These are phyloP conservation scores for Zangia roseola DNA, from an alignment of 768 basidiomycete genomes.

Conservation along the genomic window DNA sequence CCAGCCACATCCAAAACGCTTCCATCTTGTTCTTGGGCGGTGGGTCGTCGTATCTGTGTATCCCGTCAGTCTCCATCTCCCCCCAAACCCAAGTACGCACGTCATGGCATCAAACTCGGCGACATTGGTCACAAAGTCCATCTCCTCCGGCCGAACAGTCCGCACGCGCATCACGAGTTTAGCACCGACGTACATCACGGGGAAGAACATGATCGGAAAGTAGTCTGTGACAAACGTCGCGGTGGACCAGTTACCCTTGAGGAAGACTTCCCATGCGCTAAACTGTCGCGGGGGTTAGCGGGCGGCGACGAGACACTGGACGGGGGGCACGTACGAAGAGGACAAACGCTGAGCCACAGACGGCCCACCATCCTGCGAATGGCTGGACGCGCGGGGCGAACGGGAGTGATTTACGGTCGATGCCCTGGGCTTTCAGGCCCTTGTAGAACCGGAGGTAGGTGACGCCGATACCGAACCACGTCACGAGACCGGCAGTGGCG, in stretches of 20 bases:
- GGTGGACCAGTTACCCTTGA: conserved; percentile 37
- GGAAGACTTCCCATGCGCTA: conserved; percentile 42
- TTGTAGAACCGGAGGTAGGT: conserved; percentile 47
- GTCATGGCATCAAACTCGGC: conserved; percentile 30
- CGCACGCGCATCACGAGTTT: conserved; percentile 16
- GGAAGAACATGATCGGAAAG: conserved; percentile 43
- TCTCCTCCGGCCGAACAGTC: conserved; percentile 10
- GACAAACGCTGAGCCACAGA: conserved; percentile 26
- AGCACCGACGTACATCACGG: conserved; percentile 40
- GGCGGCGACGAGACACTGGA: too few species aligned
- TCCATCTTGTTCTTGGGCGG: conserved; percentile 25
- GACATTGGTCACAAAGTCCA: conserved; percentile 27
- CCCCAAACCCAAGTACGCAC: conserved; percentile 6
- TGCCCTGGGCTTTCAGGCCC: conserved; percentile 50
- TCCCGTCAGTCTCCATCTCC: not conserved
- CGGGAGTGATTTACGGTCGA: conserved; percentile 47
- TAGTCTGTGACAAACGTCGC: conserved; percentile 44
- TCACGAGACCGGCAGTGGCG: conserved; percentile 40
- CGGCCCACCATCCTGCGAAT: conserved; percentile 38
- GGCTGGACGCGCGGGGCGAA: conserved; percentile 43
- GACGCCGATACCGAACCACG: conserved; percentile 45
- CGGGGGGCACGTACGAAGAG: conserved; percentile 43
- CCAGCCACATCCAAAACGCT: conserved; percentile 30
- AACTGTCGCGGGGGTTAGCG: too few species aligned
- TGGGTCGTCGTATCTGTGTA: conserved; percentile 26